phyloP scores from a whole-genome alignment of 1,284 basidiomycete genomes.

The Papiliotrema laurentii region DNA sequence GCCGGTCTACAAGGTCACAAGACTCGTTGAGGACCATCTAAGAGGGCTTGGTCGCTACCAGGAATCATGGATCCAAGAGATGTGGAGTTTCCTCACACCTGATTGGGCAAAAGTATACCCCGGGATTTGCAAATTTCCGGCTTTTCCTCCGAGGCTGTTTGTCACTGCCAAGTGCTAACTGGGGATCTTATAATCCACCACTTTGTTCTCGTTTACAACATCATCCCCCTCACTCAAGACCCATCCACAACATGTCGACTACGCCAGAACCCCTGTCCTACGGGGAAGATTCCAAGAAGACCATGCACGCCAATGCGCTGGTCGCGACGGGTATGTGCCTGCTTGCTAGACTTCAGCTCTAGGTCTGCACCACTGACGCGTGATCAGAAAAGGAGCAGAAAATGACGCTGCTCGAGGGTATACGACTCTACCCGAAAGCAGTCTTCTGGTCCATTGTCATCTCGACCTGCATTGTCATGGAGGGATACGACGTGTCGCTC shows the following conservation, averaged over 20 bases:
- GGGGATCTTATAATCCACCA: too few relatives aligned
- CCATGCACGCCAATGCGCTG: conserved; percentile 1
- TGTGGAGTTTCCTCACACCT: background rate
- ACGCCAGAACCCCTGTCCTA: background rate
- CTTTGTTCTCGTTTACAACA: background rate
- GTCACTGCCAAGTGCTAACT: too few relatives aligned
- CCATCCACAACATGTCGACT: background rate
- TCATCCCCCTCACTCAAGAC: background rate
- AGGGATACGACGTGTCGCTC: conserved; percentile 1
- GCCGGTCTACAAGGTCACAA: too few relatives aligned
- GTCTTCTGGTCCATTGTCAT: conserved; percentile 49
- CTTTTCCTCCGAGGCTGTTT: background rate
- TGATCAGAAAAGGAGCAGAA: conserved; percentile 27
- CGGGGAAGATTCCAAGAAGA: background rate
- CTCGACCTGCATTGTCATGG: conserved; percentile 17
- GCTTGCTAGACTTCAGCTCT: background rate
- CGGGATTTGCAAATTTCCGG: conserved; percentile 1
- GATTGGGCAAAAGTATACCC: background rate
- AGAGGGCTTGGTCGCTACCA: background rate
- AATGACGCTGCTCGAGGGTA: conserved; percentile 42
- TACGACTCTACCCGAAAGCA: conserved; percentile 50
- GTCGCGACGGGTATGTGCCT: conserved; percentile 6
- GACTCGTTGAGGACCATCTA: too few relatives aligned
- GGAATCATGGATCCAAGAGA: background rate
- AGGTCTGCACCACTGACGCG: too few relatives aligned